A percentile compares a stretch with the other conserved stretches of the same genome.
Conservation (phyloP, 495 filamentous ascomycete genomes). For the Xylaria intraflava region DNA sequence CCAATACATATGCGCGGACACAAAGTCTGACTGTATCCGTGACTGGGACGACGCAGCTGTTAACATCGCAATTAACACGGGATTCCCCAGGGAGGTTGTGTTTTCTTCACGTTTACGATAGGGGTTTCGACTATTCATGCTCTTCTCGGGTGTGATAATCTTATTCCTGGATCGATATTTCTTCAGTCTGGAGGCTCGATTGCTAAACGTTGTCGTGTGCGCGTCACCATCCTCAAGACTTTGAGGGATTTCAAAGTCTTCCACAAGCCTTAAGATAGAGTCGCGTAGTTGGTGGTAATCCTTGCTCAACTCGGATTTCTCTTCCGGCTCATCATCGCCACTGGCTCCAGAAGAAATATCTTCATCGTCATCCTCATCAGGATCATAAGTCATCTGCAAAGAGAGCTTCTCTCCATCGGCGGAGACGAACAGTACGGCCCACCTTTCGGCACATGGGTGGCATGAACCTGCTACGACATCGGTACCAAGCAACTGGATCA, state of each 20-base stretch:
- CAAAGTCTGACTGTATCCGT: constrained; percentile 60
- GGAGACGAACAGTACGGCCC: constrained; percentile 71
- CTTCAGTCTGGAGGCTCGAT: constrained; percentile 49
- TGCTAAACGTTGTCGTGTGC: constrained; percentile 56
- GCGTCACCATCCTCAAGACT: constrained; percentile 46
- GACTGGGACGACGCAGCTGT: constrained; percentile 61
- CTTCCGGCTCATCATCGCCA: constrained; percentile 60
- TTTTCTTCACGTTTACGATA: constrained; percentile 41
- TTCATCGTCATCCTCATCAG: constrained; percentile 57
- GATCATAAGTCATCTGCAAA: constrained; percentile 65
- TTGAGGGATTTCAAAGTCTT: constrained; percentile 69
- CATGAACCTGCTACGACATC: constrained; percentile 56
- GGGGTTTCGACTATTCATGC: constrained; percentile 49
- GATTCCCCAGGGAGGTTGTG: constrained; percentile 20
- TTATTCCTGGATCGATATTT: constrained; percentile 46
- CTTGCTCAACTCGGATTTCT: constrained; percentile 63
- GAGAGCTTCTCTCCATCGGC: constrained; percentile 60
- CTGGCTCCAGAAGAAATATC: constrained; percentile 57
- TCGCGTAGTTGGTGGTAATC: constrained; percentile 79
- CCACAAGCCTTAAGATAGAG: constrained; percentile 72
- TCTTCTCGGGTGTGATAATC: constrained; percentile 40
- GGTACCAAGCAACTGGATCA: constrained; percentile 54
- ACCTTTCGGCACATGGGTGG: constrained; percentile 66
- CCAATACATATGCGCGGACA: constrained; percentile 63
- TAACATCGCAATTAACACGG: constrained; percentile 60